Conservation (phyloP, 1,284 basidiomycete species). For the Phaffia rhodozyma region DNA sequence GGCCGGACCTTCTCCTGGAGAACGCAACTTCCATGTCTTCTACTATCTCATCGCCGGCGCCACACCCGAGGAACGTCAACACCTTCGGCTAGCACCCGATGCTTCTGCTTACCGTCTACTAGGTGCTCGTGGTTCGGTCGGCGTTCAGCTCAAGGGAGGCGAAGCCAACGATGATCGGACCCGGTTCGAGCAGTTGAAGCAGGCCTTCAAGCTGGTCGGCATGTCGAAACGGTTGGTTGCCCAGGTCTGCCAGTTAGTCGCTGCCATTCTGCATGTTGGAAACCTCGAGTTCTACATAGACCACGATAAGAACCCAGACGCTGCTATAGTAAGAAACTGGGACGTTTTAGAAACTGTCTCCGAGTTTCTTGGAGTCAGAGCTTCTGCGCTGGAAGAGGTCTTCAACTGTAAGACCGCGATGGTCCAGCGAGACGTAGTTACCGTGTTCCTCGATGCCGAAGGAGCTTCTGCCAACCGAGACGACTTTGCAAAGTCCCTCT, state of each 20-base stretch:
- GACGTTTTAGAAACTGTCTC: conserved; percentile 71
- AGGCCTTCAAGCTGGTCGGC: conserved; percentile 83
- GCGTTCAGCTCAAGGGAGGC: conserved; percentile 30
- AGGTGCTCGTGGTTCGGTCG: conserved; percentile 39
- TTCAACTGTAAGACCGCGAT: conserved; percentile 86
- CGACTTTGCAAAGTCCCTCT: conserved; percentile 82
- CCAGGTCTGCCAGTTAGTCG: conserved; percentile 84
- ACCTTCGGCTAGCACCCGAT: conserved; percentile 70
- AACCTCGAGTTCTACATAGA: conserved; percentile 90
- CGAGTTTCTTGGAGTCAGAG: conserved; percentile 77
- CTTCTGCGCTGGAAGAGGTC: conserved; percentile 63
- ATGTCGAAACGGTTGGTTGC: conserved; percentile 86
- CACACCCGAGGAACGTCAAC: conserved; percentile 68
- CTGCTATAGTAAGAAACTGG: conserved; percentile 69
- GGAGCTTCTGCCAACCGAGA: conserved; percentile 85
- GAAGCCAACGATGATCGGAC: conserved; percentile 47
- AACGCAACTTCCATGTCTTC: conserved; percentile 94
- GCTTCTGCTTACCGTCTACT: conserved; percentile 66
- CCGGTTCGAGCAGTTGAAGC: conserved; percentile 82
- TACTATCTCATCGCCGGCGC: conserved; percentile 90
- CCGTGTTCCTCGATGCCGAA: conserved; percentile 88
- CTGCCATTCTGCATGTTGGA: conserved; percentile 89
- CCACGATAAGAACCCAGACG: conserved; percentile 66
- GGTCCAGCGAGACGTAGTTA: conserved; percentile 88
- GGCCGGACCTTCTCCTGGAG: conserved; percentile 53